Percentiles rank a stretch among this genome's conserved stretches.
Conservation (phyloP, 2,329 filamentous ascomycete genomes). For the Nigrospora oryzae region DNA sequence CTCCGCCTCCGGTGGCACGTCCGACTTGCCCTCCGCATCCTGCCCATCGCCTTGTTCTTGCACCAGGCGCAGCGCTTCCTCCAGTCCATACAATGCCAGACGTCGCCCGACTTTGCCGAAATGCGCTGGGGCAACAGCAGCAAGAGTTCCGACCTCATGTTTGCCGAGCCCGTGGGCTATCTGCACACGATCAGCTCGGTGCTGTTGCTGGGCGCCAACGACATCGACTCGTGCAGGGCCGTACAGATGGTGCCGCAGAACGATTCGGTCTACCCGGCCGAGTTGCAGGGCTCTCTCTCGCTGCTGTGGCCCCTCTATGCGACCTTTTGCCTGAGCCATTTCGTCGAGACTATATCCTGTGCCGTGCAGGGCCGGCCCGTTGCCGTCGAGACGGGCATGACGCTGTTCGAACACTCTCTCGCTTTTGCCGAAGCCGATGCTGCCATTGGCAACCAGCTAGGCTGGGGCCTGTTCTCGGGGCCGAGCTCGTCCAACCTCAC, state of each 20-base stretch:
- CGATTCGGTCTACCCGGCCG: conserved; percentile 36
- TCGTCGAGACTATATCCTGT: conserved; percentile 81
- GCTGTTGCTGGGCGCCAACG: conserved; percentile 65
- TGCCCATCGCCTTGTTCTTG: conserved; percentile 63
- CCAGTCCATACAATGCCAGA: conserved; percentile 88
- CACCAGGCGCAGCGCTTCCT: conserved; percentile 63
- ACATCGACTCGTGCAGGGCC: conserved; percentile 66
- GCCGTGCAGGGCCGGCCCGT: conserved; percentile 76
- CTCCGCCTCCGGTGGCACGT: conserved; percentile 68
- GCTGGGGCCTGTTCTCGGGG: conserved; percentile 55
- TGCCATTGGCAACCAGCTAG: conserved; percentile 72
- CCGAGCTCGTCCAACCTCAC: conserved; percentile 32
- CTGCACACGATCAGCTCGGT: conserved; percentile 65
- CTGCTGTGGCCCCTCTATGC: conserved; percentile 68
- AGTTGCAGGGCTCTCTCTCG: conserved; percentile 70
- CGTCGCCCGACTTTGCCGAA: conserved; percentile 61
- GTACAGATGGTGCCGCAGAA: conserved; percentile 61
- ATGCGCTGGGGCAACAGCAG: conserved; percentile 62
- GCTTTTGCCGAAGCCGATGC: conserved; percentile 94
- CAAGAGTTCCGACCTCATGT: conserved; percentile 60
- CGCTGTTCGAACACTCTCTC: conserved; percentile 89
- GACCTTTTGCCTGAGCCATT: conserved; percentile 66
- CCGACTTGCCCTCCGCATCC: conserved; percentile 59
- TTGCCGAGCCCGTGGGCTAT: conserved; percentile 59
- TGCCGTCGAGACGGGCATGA: conserved; percentile 87